Evolutionary conservation across 352 stramenopile species (phyloP).

Genomic region (Globisporangium echinulatum): DNA sequence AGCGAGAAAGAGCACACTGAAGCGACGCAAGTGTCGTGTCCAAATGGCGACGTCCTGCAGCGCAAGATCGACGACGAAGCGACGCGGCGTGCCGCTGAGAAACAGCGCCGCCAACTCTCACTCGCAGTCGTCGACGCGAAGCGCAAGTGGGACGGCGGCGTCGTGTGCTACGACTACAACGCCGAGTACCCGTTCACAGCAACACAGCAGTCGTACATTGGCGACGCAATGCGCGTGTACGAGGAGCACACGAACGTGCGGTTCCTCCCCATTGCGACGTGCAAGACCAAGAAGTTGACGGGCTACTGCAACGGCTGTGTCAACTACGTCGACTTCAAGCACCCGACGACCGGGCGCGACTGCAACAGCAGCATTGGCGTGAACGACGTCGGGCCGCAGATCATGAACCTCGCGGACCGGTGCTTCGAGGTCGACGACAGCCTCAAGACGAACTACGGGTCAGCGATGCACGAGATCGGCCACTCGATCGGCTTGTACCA

Average conservation of each 20-base stretch:
- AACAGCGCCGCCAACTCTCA: conserved; percentile 39
- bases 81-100: conserved; percentile 14
- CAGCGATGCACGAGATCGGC: conserved; percentile 79
- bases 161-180: conserved; percentile 74
- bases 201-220: conserved; percentile 48
- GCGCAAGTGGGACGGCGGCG: conserved; percentile 55
- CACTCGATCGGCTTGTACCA: conserved; percentile 75
- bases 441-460: conserved; percentile 67
- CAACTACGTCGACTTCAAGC: conserved; percentile 75
- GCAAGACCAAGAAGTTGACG: conserved; percentile 33
- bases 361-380: conserved; percentile 78
- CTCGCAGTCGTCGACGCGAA: conserved; percentile 54
- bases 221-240: conserved; percentile 58
- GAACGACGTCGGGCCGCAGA: conserved; percentile 48
- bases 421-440: conserved; percentile 72
- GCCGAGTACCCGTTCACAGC: conserved; percentile 56
- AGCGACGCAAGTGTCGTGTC: conserved; percentile 57
- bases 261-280: conserved; percentile 51
- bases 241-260: conserved; percentile 67
- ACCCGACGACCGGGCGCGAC: conserved; percentile 58
- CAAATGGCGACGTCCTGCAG: conserved; percentile 27
- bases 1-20: conserved; percentile 52
- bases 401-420: conserved; percentile 68
- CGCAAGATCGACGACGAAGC: conserved; percentile 18
- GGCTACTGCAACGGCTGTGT: conserved; percentile 57